Percentiles rank a stretch among this genome's conserved stretches.
These are phyloP conservation scores for Hondaea fermentalgiana DNA, from an alignment of 108 stramenopile genomes.

Conservation along the genomic window DNA sequence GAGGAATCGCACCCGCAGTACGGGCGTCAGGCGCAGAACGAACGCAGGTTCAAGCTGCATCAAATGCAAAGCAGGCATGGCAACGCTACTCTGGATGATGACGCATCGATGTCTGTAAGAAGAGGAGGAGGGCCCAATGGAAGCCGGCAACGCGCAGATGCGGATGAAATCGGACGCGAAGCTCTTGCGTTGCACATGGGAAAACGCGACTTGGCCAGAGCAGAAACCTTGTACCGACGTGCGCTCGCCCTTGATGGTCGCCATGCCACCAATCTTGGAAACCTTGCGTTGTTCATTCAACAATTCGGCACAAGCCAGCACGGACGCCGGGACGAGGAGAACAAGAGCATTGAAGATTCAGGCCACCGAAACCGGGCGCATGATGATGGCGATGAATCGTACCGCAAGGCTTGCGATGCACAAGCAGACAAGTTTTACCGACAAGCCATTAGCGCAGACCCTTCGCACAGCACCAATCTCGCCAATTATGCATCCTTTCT, in stretches of 20 bases:
- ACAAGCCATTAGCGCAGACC: neutral
- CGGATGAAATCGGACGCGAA: neutral
- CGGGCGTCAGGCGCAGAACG: neutral
- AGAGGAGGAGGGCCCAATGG: too few species aligned
- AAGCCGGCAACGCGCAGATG: neutral
- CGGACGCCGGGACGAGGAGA: neutral
- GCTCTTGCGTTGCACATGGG: neutral
- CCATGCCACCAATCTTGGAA: neutral
- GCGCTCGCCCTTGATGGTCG: neutral
- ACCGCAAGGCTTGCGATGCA: neutral
- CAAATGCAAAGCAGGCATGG: neutral
- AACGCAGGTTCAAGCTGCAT: neutral
- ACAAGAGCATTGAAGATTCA: too few species aligned
- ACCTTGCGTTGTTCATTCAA: neutral
- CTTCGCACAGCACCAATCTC: neutral
- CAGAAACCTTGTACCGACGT: neutral
- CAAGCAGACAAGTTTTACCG: neutral
- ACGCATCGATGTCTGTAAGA: too few species aligned
- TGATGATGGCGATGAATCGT: neutral
- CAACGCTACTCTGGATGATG: too few species aligned
- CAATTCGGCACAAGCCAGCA: neutral
- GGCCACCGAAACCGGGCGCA: neutral
- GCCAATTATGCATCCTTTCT: conserved; percentile 11
- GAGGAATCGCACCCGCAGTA: neutral
- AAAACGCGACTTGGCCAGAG: neutral